Evolutionary conservation across 2,329 filamentous ascomycete species (phyloP), one percentile per base, ranked within the genome.

Genomic region (Chrysoporthe deuterocubensis): DNA sequence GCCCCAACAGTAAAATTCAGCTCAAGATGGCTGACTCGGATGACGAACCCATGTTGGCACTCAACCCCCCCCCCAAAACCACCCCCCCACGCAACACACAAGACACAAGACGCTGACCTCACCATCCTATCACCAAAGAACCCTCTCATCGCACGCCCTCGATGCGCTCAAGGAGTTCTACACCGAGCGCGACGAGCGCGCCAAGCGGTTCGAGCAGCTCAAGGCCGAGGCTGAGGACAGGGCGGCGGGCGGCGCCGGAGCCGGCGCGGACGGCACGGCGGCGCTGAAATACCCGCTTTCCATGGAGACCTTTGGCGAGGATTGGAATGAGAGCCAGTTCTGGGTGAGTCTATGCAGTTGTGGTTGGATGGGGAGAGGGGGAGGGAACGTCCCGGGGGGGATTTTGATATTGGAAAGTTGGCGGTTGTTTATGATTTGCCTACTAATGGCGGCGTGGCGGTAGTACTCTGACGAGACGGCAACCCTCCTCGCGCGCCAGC

Each of bases 301-400:
- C 18, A 95, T 95, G 87, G 87, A 91, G 42, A 81, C 85, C 1
- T 96, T 95, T 74, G 83, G 84, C 1, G 92, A 95, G 78, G 90
- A 95, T 77, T 96, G 92, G 92, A 92, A 94, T 75, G 87, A 90
- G 74, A 91, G 87, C 70, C 92, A 95, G 78, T 96, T 96, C 75
- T 96, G 92, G 92, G 89, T 92, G 82, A 50, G 83, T 75, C 26
- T 26, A 26, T 26, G 26, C 14, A n/a, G 14, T 44, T 50, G n/a
- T 61, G 5, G 32, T n/a, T n/a, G 32, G n/a, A 26, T 18, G n/a
- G 34, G 26, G 32, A 58, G 59, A 66, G 18, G 66, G 37, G 37
- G 37, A 9, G 37, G 37, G 37, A 9, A 26, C 26, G 26, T 26
- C 26, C 26, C 26, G 37, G 37, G 37, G 37, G 37, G 5, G 37